Evolutionary conservation across 306 rosid genomes (phyloP).

Genomic region (Inga oerstediana): DNA sequence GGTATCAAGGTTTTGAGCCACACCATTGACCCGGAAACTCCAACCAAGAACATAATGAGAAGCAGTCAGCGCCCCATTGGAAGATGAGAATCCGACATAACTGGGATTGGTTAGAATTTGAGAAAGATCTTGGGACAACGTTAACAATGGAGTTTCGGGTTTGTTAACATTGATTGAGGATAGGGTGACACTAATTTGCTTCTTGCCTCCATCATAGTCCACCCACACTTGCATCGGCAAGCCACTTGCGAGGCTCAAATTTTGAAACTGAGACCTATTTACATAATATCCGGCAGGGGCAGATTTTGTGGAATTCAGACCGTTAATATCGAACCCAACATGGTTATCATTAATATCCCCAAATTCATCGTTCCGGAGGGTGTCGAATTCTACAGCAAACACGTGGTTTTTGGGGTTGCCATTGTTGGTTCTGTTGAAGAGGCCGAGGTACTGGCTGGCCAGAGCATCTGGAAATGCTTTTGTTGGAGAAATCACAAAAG

Average conservation of each 20-base stretch:
- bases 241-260: slow-evolving; percentile 53
- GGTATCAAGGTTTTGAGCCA: slow-evolving; percentile 41
- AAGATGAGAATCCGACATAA: slow-evolving; percentile 72
- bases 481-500: slow-evolving; percentile 55
- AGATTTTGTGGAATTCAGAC: slow-evolving; percentile 30
- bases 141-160: slow-evolving; percentile 53
- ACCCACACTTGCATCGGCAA: slow-evolving; percentile 59
- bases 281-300: slow-evolving; percentile 43
- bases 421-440: slow-evolving; percentile 42
- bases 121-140: slow-evolving; percentile 51
- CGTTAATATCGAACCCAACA: slow-evolving; percentile 65
- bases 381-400: slow-evolving; percentile 62
- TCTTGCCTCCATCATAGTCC: slow-evolving; percentile 53
- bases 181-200: slow-evolving; percentile 50
- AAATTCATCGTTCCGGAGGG: slow-evolving; percentile 41
- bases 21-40: slow-evolving; percentile 62
- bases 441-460: slow-evolving; percentile 52
- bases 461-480: slow-evolving; percentile 43
- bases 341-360: slow-evolving; percentile 61
- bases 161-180: slow-evolving; percentile 45
- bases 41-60: slow-evolving; percentile 62
- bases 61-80: slow-evolving; percentile 46
- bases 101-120: slow-evolving; percentile 36
- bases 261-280: neutral
- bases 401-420: slow-evolving; percentile 49